Base-by-base conservation (phyloP, 768 basidiomycete species). In the Calocybe gangraenosa region DNA sequence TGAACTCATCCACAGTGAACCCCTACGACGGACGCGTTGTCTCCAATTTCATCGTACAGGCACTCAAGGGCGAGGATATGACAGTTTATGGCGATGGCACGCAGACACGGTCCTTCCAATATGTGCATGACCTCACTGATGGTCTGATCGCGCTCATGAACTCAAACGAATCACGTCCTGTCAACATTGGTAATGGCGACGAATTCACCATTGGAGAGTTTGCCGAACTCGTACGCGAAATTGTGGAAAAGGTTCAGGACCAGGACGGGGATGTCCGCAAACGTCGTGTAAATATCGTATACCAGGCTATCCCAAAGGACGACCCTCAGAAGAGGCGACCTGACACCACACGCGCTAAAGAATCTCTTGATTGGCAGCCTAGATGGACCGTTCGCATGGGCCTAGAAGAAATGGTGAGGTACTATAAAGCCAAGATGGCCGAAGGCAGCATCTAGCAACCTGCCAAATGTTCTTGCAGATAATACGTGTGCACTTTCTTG, bases 41-140 rank as follows among this genome's bases (percentile, higher is more conserved):
- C 20, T 95, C 92, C 60, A 99, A 99, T 71, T 99, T 99, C 67
- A 95, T 96, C 62, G 89, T 98, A 41, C 94, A 97, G 58, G 96
- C 96, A 13, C 81, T 99, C 43, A 88, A 85, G 58, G 94, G 92
- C 40, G 86, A 98, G 67, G 90, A 97, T 66, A 87, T 99, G 78
- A 97, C 94, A 37, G 92, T 97, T 36, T 95, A 94, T 61, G 92
- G 93, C 41, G 92, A 97, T 61, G 92, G 92, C 53, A 81, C 68
- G 35, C 92, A 95, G 71, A 94, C 92, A 17, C 87, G 92, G 48
- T 95, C 93, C 10, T 93, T 95, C 81, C 93, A 95, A 69, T 99
- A 95, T 69, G 84, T 99, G 48, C 96, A 99, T 71, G 96, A 99
- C 65, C 81, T 99, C 52, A 75, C 95, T 60, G 93, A 97, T 61